Percentiles rank a stretch among this genome's conserved stretches.
These are phyloP conservation scores for Cerrena zonata DNA, from an alignment of 1,284 basidiomycete species.

Conservation along the genomic window DNA sequence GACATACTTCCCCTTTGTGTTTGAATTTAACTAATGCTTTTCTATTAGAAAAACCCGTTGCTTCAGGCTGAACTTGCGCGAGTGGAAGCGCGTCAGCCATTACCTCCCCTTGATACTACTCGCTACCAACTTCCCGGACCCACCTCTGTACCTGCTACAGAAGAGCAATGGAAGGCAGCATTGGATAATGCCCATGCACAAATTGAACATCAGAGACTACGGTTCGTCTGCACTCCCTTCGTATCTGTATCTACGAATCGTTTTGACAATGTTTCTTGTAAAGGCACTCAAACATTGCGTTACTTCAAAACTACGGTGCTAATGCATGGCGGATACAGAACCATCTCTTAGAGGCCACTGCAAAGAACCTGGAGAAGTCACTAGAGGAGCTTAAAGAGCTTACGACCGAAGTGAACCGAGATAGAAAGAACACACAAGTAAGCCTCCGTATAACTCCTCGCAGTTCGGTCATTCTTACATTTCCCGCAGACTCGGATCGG, in stretches of 20 bases:
- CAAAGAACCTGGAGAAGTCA: slow-evolving; percentile 67
- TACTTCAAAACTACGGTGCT: slow-evolving; percentile 82
- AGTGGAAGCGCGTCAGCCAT: slow-evolving; percentile 63
- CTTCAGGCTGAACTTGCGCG: slow-evolving; percentile 70
- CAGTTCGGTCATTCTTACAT: neutral
- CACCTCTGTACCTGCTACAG: slow-evolving; percentile 52
- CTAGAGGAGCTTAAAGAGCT: slow-evolving; percentile 69
- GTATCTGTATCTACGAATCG: slow-evolving; percentile 5
- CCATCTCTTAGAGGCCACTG: slow-evolving; percentile 76
- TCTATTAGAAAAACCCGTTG: slow-evolving; percentile 53
- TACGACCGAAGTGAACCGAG: slow-evolving; percentile 79
- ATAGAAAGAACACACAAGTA: slow-evolving; percentile 81
- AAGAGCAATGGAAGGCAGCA: slow-evolving; percentile 76
- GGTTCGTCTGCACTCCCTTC: slow-evolving; percentile 43
- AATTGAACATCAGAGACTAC: slow-evolving; percentile 82
- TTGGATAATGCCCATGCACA: slow-evolving; percentile 79
- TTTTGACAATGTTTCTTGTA: slow-evolving; percentile 3
- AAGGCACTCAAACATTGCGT: slow-evolving; percentile 79
- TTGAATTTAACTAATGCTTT: neutral
- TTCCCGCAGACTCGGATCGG: slow-evolving; percentile 62
- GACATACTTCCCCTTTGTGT: neutral
- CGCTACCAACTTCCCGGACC: slow-evolving; percentile 80
- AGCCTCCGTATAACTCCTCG: slow-evolving; percentile 13
- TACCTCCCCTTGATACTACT: slow-evolving; percentile 71
- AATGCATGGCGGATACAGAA: slow-evolving; percentile 92